A percentile compares a stretch with the other conserved stretches of the same genome.
phyloP scores from a whole-genome alignment of 371 early-diverging fungal genomes.

The Mucor racemosus region DNA sequence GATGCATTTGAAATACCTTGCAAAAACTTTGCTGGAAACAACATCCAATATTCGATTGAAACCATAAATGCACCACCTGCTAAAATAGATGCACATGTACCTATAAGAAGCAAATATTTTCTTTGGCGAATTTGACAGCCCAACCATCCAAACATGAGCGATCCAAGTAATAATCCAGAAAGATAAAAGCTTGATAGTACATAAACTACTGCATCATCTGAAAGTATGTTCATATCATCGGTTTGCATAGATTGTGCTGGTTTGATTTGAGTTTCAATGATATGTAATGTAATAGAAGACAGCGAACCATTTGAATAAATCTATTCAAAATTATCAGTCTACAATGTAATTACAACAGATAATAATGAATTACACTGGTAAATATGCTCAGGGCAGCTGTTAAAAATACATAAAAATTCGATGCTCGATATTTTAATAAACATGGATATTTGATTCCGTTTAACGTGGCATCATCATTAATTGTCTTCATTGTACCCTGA shows the following conservation, averaged over 20 bases:
- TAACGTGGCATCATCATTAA: not conserved
- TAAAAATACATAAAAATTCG: constrained; percentile 14
- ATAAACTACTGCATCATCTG: constrained; percentile 2
- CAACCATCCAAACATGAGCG: constrained; percentile 14
- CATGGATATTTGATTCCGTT: not conserved
- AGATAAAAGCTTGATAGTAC: constrained; percentile 12
- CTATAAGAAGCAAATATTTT: constrained; percentile 11
- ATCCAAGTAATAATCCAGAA: constrained; percentile 6
- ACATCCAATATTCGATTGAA: constrained; percentile 19
- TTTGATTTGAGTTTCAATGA: constrained; percentile 13
- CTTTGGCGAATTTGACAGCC: constrained; percentile 9
- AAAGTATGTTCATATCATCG: not conserved
- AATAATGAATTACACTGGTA: constrained; percentile 6
- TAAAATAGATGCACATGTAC: constrained; percentile 6
- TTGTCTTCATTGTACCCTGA: constrained; percentile 4
- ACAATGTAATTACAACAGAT: too few relatives aligned
- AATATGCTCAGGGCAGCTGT: constrained; percentile 9
- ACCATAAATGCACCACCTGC: constrained; percentile 8
- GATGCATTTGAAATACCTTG: constrained; percentile 21
- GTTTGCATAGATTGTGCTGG: not conserved
- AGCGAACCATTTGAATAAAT: constrained; percentile 10
- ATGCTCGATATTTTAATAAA: constrained; percentile 17
- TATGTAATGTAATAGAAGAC: constrained; percentile 5
- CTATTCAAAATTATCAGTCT: not conserved
- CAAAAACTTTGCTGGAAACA: constrained; percentile 16